Evolutionary conservation across 805 yeast species (phyloP), one percentile per base, ranked within the genome.

Genomic region (Sugiyamaella marilandica): DNA sequence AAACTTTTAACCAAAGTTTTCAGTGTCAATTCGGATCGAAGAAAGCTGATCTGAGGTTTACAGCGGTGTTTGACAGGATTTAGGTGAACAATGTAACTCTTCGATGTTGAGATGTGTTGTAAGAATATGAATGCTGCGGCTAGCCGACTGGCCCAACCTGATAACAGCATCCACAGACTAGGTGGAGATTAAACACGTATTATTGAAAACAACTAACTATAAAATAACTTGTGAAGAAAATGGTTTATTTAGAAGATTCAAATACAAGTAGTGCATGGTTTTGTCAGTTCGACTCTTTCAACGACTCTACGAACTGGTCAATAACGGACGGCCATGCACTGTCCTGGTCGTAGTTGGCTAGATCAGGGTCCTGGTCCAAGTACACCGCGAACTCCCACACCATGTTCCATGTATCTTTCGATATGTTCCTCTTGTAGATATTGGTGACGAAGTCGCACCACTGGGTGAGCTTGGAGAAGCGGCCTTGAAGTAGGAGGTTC

Each of bases 281-380:
- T 18, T 14, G 43, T 39, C 43, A 39, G 18, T 39, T 13, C 43
- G 43, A 14, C 18, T 37, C 45, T 31, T 55, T 56, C 34, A 70
- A 71, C 62, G 75, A 75, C 57, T 85, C 95, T 19, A 88, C 85
- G 64, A 80, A 92, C 54, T 83, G 88, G 66, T 92, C 99, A 58
- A 92, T 81, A 14, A 88, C 72, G 50, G 87, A 80, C 4, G 98
- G 99, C 98, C 98, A 92, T 0, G 97, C 87, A 21, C 85, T 90
- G 59, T 79, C 78, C 58, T 85, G 94, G 60, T 85, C 91, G 67
- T 90, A 91, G 2, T 68, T 70, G 13, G 69, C 68, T 4, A 92
- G 71, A 1, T 63, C 56, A 0, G 85, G 80, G 54, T 87, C 86
- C 14, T 52, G 32, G 2, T 65, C 56, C 75, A 55, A 79, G 78